phyloP scores from a whole-genome alignment of 2,329 filamentous ascomycete genomes.

The Exophiala sideris region DNA sequence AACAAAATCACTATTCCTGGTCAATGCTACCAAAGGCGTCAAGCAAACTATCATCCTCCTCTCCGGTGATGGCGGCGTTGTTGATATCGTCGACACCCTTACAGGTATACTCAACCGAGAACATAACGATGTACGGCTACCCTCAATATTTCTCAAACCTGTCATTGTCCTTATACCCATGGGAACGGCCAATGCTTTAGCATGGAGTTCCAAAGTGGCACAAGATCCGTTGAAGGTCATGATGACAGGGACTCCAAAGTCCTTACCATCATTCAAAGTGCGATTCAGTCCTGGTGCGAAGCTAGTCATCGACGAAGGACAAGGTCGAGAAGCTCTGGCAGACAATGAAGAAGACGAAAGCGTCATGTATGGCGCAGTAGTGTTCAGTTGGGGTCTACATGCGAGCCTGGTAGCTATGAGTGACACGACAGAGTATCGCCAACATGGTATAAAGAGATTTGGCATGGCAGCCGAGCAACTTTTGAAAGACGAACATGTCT shows the following conservation, averaged over 20 bases:
- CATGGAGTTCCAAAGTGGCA: conserved; percentile 24
- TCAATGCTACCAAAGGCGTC: conserved; percentile 46
- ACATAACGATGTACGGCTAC: conserved; percentile 27
- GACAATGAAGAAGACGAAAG: conserved; percentile 12
- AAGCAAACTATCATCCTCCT: conserved; percentile 69
- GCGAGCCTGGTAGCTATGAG: conserved; percentile 85
- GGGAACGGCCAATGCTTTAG: conserved; percentile 48
- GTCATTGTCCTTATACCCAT: conserved; percentile 55
- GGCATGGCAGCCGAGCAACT: conserved; percentile 77
- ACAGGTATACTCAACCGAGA: conserved; percentile 26
- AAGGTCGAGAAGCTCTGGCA: conserved; percentile 36
- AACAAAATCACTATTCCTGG: conserved; percentile 49
- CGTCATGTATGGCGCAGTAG: conserved; percentile 67
- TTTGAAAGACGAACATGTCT: conserved; percentile 35
- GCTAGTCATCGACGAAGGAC: conserved; percentile 42
- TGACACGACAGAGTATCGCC: conserved; percentile 77
- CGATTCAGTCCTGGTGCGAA: conserved; percentile 55
- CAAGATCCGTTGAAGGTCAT: conserved; percentile 38
- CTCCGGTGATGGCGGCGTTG: conserved; percentile 81
- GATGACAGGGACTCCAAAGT: conserved; percentile 53
- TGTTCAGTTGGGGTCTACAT: conserved; percentile 87
- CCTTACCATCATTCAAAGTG: conserved; percentile 62
- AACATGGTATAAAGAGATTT: conserved; percentile 74
- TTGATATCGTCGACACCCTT: conserved; percentile 75
- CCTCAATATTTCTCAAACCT: conserved; percentile 45